Evolutionary conservation across 345 rosid genomes (phyloP).

Genomic region (Brassica nigra): DNA sequence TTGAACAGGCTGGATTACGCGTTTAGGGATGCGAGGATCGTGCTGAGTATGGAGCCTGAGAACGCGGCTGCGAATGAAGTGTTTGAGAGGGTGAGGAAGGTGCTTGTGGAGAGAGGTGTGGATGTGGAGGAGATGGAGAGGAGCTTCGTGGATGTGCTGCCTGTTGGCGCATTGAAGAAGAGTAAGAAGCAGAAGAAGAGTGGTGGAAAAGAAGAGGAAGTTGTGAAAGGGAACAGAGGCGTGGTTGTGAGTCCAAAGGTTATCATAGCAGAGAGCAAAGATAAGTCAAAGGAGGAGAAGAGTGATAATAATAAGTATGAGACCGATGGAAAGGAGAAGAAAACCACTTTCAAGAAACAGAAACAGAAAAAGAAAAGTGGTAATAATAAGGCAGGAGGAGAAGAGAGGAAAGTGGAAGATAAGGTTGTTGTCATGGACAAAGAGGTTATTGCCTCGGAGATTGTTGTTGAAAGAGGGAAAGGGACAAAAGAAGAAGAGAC

Average conservation of each 20-base stretch:
- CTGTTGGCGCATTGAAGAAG: constrained; percentile 58
- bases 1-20: constrained; percentile 88
- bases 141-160: constrained; percentile 48
- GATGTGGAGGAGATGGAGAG: constrained; percentile 66
- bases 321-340: constrained; percentile 34
- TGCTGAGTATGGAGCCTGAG: constrained; percentile 80
- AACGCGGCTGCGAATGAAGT: constrained; percentile 74
- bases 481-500: constrained; percentile 58
- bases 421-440: constrained; percentile 57
- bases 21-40: constrained; percentile 76
- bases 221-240: constrained; percentile 34
- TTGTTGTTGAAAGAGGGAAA: constrained; percentile 53
- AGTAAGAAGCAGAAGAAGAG: constrained; percentile 58
- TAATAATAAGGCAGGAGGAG: constrained; percentile 36
- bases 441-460: constrained; percentile 54
- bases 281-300: constrained; percentile 19
- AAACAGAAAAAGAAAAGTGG: constrained; percentile 52
- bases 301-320: constrained; percentile 3
- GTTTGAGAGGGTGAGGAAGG: constrained; percentile 65
- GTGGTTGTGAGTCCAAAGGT: constrained; percentile 37
- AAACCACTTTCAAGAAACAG: constrained; percentile 35
- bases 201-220: constrained; percentile 40
- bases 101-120: constrained; percentile 66
- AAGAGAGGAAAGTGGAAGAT: constrained; percentile 44
- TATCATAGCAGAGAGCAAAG: constrained; percentile 1